Conservation (phyloP, 805 yeast genomes). For the Tetrapisispora taiwanensis region DNA sequence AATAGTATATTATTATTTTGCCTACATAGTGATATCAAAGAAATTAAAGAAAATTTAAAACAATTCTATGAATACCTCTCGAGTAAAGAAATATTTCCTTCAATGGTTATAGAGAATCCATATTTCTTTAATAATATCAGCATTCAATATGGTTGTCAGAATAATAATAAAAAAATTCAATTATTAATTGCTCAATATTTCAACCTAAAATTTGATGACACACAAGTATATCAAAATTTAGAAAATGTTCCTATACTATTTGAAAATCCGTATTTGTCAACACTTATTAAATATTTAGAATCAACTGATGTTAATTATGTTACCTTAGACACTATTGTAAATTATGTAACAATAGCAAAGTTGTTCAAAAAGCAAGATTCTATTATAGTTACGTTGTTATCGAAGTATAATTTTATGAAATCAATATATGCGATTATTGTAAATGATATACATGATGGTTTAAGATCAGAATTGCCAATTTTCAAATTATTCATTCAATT, state of each 20-base stretch:
- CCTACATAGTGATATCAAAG: background rate
- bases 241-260: background rate
- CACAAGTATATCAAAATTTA: background rate
- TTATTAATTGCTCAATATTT: background rate
- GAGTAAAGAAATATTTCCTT: background rate
- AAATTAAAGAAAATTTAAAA: background rate
- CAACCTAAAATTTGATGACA: background rate
- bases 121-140: background rate
- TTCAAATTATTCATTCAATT: slow-evolving; percentile 14
- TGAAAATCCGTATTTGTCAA: background rate
- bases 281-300: background rate
- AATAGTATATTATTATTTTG: background rate
- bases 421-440: slow-evolving; percentile 3
- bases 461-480: background rate
- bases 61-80: background rate
- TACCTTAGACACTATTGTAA: too few relatives aligned
- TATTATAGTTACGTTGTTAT: slow-evolving; percentile 9
- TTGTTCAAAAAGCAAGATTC: slow-evolving; percentile 4
- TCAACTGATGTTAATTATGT: background rate
- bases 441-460: background rate
- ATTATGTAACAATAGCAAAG: background rate
- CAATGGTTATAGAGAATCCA: background rate
- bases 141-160: background rate
- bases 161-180: background rate
- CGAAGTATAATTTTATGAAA: slow-evolving; percentile 11